Base-by-base conservation (phyloP, 2,329 filamentous ascomycete species). In the Fusarium luffae region DNA sequence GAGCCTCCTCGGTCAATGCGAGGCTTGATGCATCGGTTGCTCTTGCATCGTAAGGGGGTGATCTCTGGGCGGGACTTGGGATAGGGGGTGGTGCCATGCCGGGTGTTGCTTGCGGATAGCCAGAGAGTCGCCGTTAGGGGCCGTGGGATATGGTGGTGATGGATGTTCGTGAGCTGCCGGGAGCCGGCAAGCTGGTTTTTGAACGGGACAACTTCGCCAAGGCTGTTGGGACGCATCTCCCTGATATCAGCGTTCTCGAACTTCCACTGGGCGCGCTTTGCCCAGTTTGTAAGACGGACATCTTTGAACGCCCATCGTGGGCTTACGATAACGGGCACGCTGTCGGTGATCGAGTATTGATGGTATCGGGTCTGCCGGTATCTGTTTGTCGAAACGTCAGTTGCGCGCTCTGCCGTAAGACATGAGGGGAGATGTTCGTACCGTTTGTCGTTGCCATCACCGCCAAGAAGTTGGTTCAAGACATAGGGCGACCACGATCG, bases 31-130 rank as follows among this genome's bases (percentile, higher is more conserved):
- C 10, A 37, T 10, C 5, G 34, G 3, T n/a, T 37, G 10, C 5
- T 0, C 5, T n/a, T 37, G 18, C 10, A 12, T 1, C 18, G 10
- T 0, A 0, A 12, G 10, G 10, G 2, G 0, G 5, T 12, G 4
- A 37, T 11, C 0, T 0, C 18, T 12, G 34, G 18, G 10, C 18
- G 18, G 34, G 1, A 37, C 0, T 12, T 1, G 34, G 18, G 2
- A 37, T 0, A n/a, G 18, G 1, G 3, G 34, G 18, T n/a, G 18
- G 5, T 37, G 18, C 10, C 5, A 37, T n/a, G 0, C 0, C 10
- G 34, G 18, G 34, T n/a, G 34, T 6, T n/a, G 5, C 5, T 37
- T 37, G 1, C 1, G 0, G 34, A 37, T 37, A 3, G 8, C 8
- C 8, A 3, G 16, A 16, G 16, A 34, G 5, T 10, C 4, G 4